These are phyloP conservation scores for Aphanomyces astaci DNA, from an alignment of 352 stramenopile species.

Conservation along the genomic window DNA sequence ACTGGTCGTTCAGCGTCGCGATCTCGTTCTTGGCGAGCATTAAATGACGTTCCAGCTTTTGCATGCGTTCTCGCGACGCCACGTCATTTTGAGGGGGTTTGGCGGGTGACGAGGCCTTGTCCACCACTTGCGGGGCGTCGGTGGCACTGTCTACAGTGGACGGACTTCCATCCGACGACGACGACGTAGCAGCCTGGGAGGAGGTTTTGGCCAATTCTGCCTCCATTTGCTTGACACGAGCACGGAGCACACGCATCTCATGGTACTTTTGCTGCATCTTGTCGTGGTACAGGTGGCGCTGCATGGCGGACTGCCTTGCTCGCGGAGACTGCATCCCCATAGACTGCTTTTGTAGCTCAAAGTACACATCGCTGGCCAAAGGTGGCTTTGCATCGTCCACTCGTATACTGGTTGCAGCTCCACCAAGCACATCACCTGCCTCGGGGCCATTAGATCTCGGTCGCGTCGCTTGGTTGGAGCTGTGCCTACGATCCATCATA, in stretches of 20 bases:
- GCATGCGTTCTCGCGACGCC: neutral
- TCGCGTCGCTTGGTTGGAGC: constrained; percentile 10
- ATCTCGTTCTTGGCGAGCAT: constrained; percentile 37
- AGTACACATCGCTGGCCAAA: constrained; percentile 13
- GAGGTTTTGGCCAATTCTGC: constrained; percentile 32
- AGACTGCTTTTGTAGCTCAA: constrained; percentile 2
- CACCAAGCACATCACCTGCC: neutral
- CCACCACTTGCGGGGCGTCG: constrained; percentile 25
- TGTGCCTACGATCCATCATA: neutral
- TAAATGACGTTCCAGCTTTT: constrained; percentile 49
- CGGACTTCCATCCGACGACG: neutral
- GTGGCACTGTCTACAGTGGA: constrained; percentile 27
- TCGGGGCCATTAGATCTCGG: constrained; percentile 7
- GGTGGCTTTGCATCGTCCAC: neutral
- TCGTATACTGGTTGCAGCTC: neutral
- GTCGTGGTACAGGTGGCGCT: constrained; percentile 42
- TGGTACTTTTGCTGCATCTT: constrained; percentile 68
- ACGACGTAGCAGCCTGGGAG: neutral
- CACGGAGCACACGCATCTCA: constrained; percentile 45
- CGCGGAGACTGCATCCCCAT: neutral
- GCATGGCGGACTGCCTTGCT: neutral
- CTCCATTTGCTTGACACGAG: constrained; percentile 42
- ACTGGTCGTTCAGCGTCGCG: constrained; percentile 27
- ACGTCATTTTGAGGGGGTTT: neutral
- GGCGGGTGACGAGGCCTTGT: neutral